phyloP scores from a whole-genome alignment of 148 eudicot genomes.

The Dysphania ambrosioides region DNA sequence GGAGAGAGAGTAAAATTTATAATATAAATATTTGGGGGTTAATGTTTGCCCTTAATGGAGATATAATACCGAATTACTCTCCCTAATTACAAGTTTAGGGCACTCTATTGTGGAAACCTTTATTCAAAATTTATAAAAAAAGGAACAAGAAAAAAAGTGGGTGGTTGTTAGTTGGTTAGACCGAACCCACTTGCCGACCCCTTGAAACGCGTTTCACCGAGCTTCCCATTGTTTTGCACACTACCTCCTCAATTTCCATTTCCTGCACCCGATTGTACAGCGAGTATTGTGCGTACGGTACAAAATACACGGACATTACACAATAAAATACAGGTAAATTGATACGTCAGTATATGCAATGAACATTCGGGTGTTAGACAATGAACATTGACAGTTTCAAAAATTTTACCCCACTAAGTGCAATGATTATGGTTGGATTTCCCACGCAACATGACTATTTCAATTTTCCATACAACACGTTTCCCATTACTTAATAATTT shows the following conservation, averaged over 20 bases:
- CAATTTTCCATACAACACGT: too few relatives aligned
- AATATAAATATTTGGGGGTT: constrained; percentile 33
- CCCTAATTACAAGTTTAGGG: background rate
- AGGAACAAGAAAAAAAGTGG: constrained; percentile 28
- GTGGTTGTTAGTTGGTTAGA: constrained; percentile 85
- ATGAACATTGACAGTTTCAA: too few relatives aligned
- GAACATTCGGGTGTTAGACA: too few relatives aligned
- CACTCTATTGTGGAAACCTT: background rate
- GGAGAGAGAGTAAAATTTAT: constrained; percentile 40
- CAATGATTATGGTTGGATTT: too few relatives aligned
- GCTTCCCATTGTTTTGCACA: constrained; percentile 4
- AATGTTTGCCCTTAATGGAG: constrained; percentile 20
- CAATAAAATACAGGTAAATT: too few relatives aligned
- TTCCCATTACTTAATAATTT: too few relatives aligned
- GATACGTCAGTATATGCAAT: too few relatives aligned
- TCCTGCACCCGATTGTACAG: too few relatives aligned
- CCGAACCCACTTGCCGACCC: constrained; percentile 46
- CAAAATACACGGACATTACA: too few relatives aligned
- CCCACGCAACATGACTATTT: too few relatives aligned
- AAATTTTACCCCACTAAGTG: too few relatives aligned
- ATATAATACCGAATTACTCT: constrained; percentile 9
- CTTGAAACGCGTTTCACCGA: constrained; percentile 13
- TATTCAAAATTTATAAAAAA: background rate
- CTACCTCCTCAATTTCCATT: background rate
- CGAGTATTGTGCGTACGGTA: too few relatives aligned